A percentile compares a stretch with the other conserved stretches of the same genome.
phyloP scores from a whole-genome alignment of 805 yeast species.

The Tetrapisispora namnaoensis region DNA sequence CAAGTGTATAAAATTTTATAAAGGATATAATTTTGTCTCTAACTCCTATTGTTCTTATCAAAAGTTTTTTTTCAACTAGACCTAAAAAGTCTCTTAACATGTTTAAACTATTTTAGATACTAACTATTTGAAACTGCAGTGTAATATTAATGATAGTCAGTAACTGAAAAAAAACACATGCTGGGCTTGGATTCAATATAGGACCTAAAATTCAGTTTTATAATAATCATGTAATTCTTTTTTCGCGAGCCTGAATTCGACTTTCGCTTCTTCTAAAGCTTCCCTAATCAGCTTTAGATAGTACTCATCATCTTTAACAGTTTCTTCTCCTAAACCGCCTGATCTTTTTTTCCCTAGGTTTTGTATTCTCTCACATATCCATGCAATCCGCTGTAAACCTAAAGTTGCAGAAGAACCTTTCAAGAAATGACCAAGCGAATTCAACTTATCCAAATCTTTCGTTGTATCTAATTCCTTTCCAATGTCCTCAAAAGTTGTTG shows the following conservation, averaged over 20 bases:
- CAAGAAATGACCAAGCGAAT: conserved; percentile 79
- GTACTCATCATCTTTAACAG: conserved; percentile 22
- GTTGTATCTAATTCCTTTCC: conserved; percentile 35
- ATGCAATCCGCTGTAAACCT: conserved; percentile 72
- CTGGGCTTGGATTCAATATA: neutral
- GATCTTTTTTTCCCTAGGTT: conserved; percentile 53
- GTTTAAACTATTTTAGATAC: no score
- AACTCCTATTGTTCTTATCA: neutral
- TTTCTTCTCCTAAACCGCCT: conserved; percentile 20
- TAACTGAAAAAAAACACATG: neutral
- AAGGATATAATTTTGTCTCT: no score
- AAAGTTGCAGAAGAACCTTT: conserved; percentile 94
- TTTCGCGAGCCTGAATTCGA: conserved; percentile 38
- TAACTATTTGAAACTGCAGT: neutral
- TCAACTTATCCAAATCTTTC: conserved; percentile 45
- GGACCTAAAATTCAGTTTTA: conserved; percentile 17
- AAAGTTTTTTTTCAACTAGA: no score
- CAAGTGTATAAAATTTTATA: neutral
- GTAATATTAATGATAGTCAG: neutral
- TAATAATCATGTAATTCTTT: conserved; percentile 39
- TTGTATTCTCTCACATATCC: conserved; percentile 88
- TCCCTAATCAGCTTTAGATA: conserved; percentile 37
- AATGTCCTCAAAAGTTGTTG: conserved; percentile 65
- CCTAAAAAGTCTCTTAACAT: no score
- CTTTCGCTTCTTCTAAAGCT: conserved; percentile 40